phyloP scores from a whole-genome alignment of 345 rosid genomes.

The Linum lewisii region DNA sequence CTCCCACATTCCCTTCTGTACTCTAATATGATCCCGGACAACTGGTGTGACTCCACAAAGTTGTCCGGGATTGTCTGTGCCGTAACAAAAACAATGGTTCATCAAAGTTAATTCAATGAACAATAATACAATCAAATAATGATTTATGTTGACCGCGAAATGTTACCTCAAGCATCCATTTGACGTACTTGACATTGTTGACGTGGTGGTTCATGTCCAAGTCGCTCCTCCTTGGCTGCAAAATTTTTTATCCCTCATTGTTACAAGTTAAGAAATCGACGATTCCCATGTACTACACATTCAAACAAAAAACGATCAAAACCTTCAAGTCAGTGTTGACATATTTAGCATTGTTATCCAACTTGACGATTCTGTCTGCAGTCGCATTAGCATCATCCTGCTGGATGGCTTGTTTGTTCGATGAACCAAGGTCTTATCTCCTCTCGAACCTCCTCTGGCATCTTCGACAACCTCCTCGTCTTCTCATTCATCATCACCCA shows the following conservation, averaged over 20 bases:
- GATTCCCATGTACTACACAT: too few species aligned
- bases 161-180: slow-evolving; percentile 74
- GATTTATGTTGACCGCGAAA: too few species aligned
- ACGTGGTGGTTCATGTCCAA: slow-evolving; percentile 71
- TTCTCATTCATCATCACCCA: slow-evolving; percentile 72
- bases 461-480: slow-evolving; percentile 57
- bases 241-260: background rate
- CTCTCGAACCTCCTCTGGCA: slow-evolving; percentile 54
- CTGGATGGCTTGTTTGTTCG: slow-evolving; percentile 44
- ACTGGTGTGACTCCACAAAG: slow-evolving; percentile 36
- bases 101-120: too few species aligned
- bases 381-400: slow-evolving; percentile 24
- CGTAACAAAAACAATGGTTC: background rate
- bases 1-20: slow-evolving; percentile 53
- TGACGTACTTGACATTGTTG: slow-evolving; percentile 60
- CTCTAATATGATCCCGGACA: slow-evolving; percentile 34
- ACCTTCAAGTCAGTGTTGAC: slow-evolving; percentile 46
- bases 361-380: slow-evolving; percentile 39
- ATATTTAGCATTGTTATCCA: slow-evolving; percentile 43
- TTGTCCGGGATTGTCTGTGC: slow-evolving; percentile 47
- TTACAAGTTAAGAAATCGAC: background rate
- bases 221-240: slow-evolving; percentile 51
- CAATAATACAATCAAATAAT: too few species aligned
- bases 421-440: slow-evolving; percentile 66
- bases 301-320: background rate